Base-by-base conservation (phyloP, 2,329 filamentous ascomycete genomes). In the Tolypocladium album region DNA sequence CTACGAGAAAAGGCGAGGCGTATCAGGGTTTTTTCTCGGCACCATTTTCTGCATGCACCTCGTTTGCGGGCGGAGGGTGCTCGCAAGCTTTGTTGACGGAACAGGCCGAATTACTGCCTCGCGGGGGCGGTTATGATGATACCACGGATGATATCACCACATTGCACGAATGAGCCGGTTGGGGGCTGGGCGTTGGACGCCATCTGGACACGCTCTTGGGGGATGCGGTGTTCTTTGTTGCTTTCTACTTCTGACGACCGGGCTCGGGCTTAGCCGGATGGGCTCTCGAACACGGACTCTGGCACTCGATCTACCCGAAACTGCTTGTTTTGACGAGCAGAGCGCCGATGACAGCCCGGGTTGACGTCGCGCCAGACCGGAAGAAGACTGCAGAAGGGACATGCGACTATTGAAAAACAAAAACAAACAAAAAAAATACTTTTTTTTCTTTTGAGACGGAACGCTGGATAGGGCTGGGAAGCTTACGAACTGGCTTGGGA, bases 81-180 rank as follows among this genome's bases (percentile, higher is more conserved):
- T 65, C 67, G 60, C 67, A 66, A 63, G 67, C 62, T 64, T 62
- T 63, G 64, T 65, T 67, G 62, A 63, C 63, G 63, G 66, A 65
- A 65, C 63, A 64, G 64, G 62, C 66, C 61, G 60, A 65, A 65
- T 58, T 63, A 63, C 61, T 62, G 64, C 58, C 58, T 64, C 61
- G 59, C 64, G 58, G 64, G 57, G 59, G 58, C 55, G 58, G 70
- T 63, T 64, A 66, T 66, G 66, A 72, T 69, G 70, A 73, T 73
- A 73, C 71, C 68, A 71, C 62, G 69, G 67, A 72, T 66, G 70
- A 71, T 64, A 68, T 66, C 65, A 67, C 66, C 68, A 69, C 67
- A 68, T 70, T 70, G 69, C 66, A 73, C 59, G 59, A 57, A 34
- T 47, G 34, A 56, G 43, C 59, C 50, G 58, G 43, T 55, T 43